Base-by-base conservation (phyloP, 1,284 basidiomycete species). In the Ustilago curta region DNA sequence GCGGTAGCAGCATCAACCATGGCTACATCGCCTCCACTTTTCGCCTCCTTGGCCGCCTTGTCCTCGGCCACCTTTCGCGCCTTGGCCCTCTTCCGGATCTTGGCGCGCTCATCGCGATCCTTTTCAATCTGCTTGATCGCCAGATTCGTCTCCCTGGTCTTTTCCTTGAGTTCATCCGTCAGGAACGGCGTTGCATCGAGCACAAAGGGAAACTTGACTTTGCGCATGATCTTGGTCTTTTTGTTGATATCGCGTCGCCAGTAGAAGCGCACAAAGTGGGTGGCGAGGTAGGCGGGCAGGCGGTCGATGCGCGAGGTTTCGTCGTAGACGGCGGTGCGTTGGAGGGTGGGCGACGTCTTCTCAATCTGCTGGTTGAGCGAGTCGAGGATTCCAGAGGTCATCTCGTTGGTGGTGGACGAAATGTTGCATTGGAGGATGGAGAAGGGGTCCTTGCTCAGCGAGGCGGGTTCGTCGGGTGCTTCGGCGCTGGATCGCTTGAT, bases 381-480 rank as follows among this genome's bases (percentile, higher is more conserved):
- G 32, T 92, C 93, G 86, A 89, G 88, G 76, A 99, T 93, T 2
- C 96, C 96, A 18, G 89, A 89, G 48, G 91, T 88, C 90, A 99
- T 91, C 83, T 92, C 97, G 85, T 97, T 97, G 18, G 95, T 97
- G 21, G 88, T 88, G 53, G 88, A 87, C 7, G 89, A 90, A 81
- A 99, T 99, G 85, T 97, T 97, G 85, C 96, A 98, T 77, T 94
- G 92, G 31, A 99, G 87, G 85, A 98, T 96, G 52, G 93, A 88
- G 32, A 94, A 91, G 31, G 89, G 90, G 80, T 98, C 95, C 7
- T 85, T 87, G 0, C 88, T 86, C 2, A 90, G 84, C 2, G 91
- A 89, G 1, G 91, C 83, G 0, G 89, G 87, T 82, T 99, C 96
- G 9, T 93, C 91, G 0, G 91, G 88, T 0, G 92, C 90, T 85